These are phyloP conservation scores for Rosa hybrid DNA, from an alignment of 331 rosid species.

Conservation along the genomic window DNA sequence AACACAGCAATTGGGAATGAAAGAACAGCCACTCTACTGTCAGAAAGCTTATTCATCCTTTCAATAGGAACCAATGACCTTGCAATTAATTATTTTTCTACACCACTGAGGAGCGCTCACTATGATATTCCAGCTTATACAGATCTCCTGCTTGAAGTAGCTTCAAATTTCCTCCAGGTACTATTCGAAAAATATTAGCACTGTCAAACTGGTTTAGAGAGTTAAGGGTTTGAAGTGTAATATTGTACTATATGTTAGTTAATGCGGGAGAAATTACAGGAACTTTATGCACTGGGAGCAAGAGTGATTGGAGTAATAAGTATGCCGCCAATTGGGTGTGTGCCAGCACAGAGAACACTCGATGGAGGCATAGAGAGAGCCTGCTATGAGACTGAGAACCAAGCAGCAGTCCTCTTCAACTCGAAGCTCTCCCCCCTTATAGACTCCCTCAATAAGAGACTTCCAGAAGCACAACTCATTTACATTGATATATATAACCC, in stretches of 20 bases:
- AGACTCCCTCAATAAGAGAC: constrained; percentile 21
- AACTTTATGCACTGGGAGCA: constrained; percentile 60
- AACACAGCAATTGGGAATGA: constrained; percentile 38
- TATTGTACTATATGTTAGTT: too few species aligned
- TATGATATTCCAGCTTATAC: constrained; percentile 47
- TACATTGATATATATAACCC: constrained; percentile 56
- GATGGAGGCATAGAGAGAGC: constrained; percentile 43
- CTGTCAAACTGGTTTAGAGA: too few species aligned
- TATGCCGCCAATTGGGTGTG: constrained; percentile 57
- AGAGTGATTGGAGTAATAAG: constrained; percentile 59
- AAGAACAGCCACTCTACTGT: constrained; percentile 26
- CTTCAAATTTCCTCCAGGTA: constrained; percentile 53
- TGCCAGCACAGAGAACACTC: constrained; percentile 60
- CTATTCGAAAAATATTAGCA: not conserved
- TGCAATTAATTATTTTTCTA: constrained; percentile 39
- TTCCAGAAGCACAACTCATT: constrained; percentile 51
- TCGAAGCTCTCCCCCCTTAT: constrained; percentile 45
- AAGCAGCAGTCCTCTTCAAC: constrained; percentile 61
- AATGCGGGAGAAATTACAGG: constrained; percentile 12
- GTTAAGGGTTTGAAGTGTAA: too few species aligned
- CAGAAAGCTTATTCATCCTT: constrained; percentile 46
- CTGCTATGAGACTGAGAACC: constrained; percentile 48
- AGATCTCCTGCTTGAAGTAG: constrained; percentile 39
- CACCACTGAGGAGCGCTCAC: constrained; percentile 26
- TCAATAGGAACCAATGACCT: constrained; percentile 64